Evolutionary conservation across 441 rosid species (phyloP), one percentile per base, ranked within the genome.

Genomic region (Raphanus hybrid): DNA sequence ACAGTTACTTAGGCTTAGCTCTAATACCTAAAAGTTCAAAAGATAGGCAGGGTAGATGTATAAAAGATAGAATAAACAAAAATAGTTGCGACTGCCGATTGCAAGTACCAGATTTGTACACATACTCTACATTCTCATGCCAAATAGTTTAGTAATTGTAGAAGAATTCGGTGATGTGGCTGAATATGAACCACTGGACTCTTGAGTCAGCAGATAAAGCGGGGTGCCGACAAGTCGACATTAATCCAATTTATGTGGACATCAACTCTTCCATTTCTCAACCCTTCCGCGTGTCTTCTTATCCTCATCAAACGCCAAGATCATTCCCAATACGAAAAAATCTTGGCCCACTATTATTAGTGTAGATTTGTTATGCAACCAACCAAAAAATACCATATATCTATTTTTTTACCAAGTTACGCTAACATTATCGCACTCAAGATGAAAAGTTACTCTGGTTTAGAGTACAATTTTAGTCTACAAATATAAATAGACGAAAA

Each of bases 151-250:
- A 65, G 16, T 27, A 59, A 55, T 71, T 41, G 8, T 26, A 57
- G 39, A 57, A 4, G 32, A 59, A 60, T 66, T 60, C 64, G 65
- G 29, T 73, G 70, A 78, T 73, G 77, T 73, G 69, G 74, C 74
- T 12, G 1, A 67, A 73, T n/a, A 27, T 0, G 39, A 78, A 67
- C 81, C 81, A 73, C 41, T 34, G 11, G 63, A 29, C 73, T 43
- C 23, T 39, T 77, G 68, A 5, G 75, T 71, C 59, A 72, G 85
- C 87, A 76, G 91, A 85, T 84, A 82, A 86, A 79, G 71, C 76
- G 73, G 82, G 82, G 88, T 86, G 94, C 93, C 93, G 94, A 92
- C 97, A 90, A 84, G 77, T 75, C 78, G 86, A 88, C 89, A 23
- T 23, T 23, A 84, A 55, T 76, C 81, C 73, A 81, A 3, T 29